These are phyloP conservation scores for Antrodiella citrinella DNA, from an alignment of 768 basidiomycete genomes.

Conservation along the genomic window DNA sequence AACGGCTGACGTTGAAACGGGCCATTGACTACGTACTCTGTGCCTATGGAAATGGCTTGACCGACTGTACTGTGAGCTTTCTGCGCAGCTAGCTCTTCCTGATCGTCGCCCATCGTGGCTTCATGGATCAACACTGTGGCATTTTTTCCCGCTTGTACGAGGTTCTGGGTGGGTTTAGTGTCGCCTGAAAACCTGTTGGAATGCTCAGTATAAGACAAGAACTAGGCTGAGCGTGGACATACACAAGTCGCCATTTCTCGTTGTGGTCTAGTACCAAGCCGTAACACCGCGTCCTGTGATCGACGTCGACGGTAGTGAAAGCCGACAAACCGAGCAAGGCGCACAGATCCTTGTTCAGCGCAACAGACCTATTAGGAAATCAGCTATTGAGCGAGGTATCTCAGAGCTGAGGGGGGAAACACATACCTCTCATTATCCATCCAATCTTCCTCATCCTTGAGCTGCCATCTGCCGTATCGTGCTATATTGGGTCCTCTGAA, in stretches of 20 bases:
- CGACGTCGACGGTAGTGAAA: constrained; percentile 63
- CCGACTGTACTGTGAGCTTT: constrained; percentile 90
- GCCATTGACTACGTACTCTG: constrained; percentile 37
- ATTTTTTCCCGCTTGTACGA: constrained; percentile 54
- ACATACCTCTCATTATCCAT: constrained; percentile 6
- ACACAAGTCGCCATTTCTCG: constrained; percentile 77
- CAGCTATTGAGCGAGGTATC: neutral
- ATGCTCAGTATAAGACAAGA: no score
- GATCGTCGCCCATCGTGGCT: constrained; percentile 84
- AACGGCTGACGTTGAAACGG: neutral
- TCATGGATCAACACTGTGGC: constrained; percentile 91
- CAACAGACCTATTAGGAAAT: constrained; percentile 2
- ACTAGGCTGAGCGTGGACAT: constrained; percentile 18
- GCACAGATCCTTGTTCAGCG: constrained; percentile 38
- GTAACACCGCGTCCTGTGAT: constrained; percentile 66
- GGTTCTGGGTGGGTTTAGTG: constrained; percentile 64
- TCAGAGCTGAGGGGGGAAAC: neutral
- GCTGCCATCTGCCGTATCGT: constrained; percentile 20
- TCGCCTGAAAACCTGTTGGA: constrained; percentile 88
- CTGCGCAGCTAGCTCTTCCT: constrained; percentile 56
- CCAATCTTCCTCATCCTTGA: constrained; percentile 12
- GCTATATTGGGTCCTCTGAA: constrained; percentile 26
- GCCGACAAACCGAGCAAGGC: constrained; percentile 45
- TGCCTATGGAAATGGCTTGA: constrained; percentile 76
- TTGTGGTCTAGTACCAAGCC: constrained; percentile 60